Conservation (phyloP, 257 asterid species). For the Nicotiana attenuata region DNA sequence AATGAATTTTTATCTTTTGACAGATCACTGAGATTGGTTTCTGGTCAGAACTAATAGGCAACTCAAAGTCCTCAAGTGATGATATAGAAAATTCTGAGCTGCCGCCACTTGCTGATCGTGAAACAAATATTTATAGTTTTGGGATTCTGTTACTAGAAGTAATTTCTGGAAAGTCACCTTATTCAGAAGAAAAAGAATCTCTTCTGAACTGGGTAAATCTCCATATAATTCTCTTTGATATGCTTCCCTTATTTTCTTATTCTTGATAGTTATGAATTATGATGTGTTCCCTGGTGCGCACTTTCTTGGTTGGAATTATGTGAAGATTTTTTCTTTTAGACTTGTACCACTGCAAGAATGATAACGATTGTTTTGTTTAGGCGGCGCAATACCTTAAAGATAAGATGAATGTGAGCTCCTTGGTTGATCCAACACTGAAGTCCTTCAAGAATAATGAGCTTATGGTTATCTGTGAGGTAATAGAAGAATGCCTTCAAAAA, state of each 20-base stretch:
- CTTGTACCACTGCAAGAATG: background rate
- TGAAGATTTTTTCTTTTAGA: background rate
- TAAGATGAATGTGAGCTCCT: slow-evolving; percentile 24
- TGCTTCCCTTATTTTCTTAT: background rate
- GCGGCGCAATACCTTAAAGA: slow-evolving; percentile 54
- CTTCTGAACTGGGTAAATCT: slow-evolving; percentile 56
- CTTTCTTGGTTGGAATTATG: background rate
- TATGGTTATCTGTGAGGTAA: slow-evolving; percentile 51
- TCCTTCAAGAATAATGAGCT: slow-evolving; percentile 63
- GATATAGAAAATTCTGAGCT: slow-evolving; percentile 45
- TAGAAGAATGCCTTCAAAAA: slow-evolving; percentile 53
- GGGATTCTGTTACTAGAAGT: slow-evolving; percentile 74
- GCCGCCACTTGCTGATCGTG: slow-evolving; percentile 49
- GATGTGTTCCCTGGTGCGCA: background rate
- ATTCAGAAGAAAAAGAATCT: slow-evolving; percentile 53
- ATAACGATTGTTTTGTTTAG: slow-evolving; percentile 26
- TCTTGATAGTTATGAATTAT: background rate
- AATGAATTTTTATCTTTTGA: background rate
- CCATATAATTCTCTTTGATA: background rate
- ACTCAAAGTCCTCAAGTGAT: slow-evolving; percentile 37
- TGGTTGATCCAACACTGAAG: slow-evolving; percentile 65
- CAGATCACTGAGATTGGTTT: slow-evolving; percentile 63
- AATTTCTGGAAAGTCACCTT: slow-evolving; percentile 59
- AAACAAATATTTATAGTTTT: slow-evolving; percentile 59
- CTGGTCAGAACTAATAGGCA: slow-evolving; percentile 59